Evolutionary conservation across 1,284 basidiomycete genomes (phyloP).

Genomic region (Microbotryomycetes sp.): DNA sequence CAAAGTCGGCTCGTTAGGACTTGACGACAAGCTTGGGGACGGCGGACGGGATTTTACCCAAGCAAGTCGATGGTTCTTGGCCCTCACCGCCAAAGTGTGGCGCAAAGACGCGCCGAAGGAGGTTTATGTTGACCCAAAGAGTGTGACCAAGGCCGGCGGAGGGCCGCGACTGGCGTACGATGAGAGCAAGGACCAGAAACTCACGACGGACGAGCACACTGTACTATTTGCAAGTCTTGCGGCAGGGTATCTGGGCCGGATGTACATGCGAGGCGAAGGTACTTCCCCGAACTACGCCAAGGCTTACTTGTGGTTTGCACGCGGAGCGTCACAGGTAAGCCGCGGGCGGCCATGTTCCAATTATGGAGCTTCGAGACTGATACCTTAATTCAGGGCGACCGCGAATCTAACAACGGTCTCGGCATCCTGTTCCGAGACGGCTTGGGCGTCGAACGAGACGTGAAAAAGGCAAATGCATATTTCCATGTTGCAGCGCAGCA

Average conservation of each 20-base stretch:
- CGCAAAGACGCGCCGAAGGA: conserved; percentile 40
- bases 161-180: conserved; percentile 41
- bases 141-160: background rate
- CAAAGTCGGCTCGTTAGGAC: conserved; percentile 1
- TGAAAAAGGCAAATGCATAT: conserved; percentile 53
- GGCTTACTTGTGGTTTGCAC: conserved; percentile 90
- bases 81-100: conserved; percentile 76
- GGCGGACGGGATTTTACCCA: conserved; percentile 53
- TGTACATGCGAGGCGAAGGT: conserved; percentile 92
- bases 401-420: conserved; percentile 78
- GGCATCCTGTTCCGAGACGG: conserved; percentile 91
- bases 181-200: conserved; percentile 33
- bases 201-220: conserved; percentile 45
- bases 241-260: conserved; percentile 79
- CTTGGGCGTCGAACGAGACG: conserved; percentile 54
- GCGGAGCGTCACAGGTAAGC: conserved; percentile 59
- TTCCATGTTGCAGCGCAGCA: conserved; percentile 75
- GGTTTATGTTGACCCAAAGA: conserved; percentile 8
- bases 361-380: too few species aligned
- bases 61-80: conserved; percentile 71
- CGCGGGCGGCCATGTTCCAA: too few species aligned
- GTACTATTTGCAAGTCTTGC: conserved; percentile 64
- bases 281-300: conserved; percentile 61
- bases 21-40: conserved; percentile 25
- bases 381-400: conserved; percentile 54